Percentiles rank a stretch among this genome's conserved stretches.
Conservation (phyloP, 2,329 filamentous ascomycete species). For the Epichloe baconii region DNA sequence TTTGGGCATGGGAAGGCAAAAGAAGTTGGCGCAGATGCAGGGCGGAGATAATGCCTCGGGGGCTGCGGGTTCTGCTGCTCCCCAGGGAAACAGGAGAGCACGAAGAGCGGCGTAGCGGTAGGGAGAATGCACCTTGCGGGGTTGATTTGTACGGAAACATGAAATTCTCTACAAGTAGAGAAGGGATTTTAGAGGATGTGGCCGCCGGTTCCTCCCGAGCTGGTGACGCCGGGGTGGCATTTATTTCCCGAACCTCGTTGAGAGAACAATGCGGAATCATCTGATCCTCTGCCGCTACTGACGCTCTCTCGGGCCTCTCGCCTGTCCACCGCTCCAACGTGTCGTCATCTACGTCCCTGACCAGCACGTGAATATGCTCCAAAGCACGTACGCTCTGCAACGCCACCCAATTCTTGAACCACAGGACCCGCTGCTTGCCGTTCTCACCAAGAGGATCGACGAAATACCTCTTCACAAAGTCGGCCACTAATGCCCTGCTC, state of each 20-base stretch:
- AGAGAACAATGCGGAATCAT: background rate
- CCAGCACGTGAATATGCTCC: constrained; percentile 78
- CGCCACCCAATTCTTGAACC: constrained; percentile 91
- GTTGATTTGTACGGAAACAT: background rate
- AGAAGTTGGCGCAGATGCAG: constrained; percentile 35
- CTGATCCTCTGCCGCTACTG: background rate
- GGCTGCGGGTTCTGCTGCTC: constrained; percentile 18
- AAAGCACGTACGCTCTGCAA: constrained; percentile 78
- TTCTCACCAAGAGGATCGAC: constrained; percentile 37
- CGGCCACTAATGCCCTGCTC: constrained; percentile 49
- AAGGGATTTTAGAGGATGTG: background rate
- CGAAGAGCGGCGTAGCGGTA: constrained; percentile 34
- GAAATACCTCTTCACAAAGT: constrained; percentile 61
- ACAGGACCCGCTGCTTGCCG: constrained; percentile 46
- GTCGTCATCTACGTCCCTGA: constrained; percentile 39
- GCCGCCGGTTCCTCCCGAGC: background rate
- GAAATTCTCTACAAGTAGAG: too few relatives aligned
- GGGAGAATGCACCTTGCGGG: background rate
- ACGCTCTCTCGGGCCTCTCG: constrained; percentile 26
- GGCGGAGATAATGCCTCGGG: constrained; percentile 12
- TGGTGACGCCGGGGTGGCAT: background rate
- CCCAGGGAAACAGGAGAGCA: constrained; percentile 39
- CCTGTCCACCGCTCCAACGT: constrained; percentile 41
- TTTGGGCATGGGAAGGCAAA: constrained; percentile 38
- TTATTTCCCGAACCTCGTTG: background rate